Evolutionary conservation across 1,284 basidiomycete genomes (phyloP), one percentile per base, ranked within the genome.

Genomic region (Vanrija pseudolonga): DNA sequence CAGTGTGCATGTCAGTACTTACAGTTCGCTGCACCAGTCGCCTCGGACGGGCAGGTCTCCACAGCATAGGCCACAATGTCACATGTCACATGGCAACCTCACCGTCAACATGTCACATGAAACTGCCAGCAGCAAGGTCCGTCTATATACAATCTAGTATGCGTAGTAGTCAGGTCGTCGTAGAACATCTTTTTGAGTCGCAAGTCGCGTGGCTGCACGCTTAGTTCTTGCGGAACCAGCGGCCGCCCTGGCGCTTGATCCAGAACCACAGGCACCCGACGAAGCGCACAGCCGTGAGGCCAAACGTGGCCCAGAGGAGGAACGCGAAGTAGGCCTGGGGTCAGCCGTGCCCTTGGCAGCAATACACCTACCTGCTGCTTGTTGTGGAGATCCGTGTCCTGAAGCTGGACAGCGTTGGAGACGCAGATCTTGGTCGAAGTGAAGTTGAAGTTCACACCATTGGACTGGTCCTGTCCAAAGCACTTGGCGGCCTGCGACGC

Each of bases 231-330:
- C 56, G 56, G 43, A 47, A 50, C 37, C 61, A 65, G 53, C 71
- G 55, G 12, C 68, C 67, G 18, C 69, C 18, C 50, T 72, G 69
- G 46, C 69, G 56, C 5, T 51, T 54, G n/a, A 63, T 37, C 66
- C 65, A 72, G 51, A 67, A 73, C 42, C 60, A 69, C 28, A 72
- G 32, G 54, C 66, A 72, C 65, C 90, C 90, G 38, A 77, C 58
- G 75, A 98, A 94, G 43, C 92, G 84, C 63, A 97, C 84, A 41
- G 83, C 76, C 6, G 89, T 82, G 20, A 98, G 80, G 6, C 76
- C 85, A 71, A 96, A 95, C 0, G 92, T 97, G 26, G 89, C 87
- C 80, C 89, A 97, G 37, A 98, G 80, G 60, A 97, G 88, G 57
- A 90, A 77, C 23, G 82, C 80, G 76, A 94, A 93, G 76, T 93